phyloP scores from a whole-genome alignment of 2,329 filamentous ascomycete species.

The Fusarium equiseti region DNA sequence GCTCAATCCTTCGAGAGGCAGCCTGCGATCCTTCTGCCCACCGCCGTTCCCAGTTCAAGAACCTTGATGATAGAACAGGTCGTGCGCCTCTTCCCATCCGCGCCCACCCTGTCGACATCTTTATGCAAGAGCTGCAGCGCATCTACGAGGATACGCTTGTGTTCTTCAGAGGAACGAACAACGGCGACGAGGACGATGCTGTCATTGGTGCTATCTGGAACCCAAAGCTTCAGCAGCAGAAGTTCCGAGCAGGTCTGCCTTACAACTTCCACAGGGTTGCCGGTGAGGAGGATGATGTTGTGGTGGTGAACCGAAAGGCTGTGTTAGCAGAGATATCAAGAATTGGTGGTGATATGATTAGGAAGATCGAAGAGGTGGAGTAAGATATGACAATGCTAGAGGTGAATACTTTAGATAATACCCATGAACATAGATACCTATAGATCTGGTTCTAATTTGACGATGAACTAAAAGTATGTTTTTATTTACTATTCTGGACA shows the following conservation, averaged over 20 bases:
- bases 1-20: constrained; percentile 55
- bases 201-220: constrained; percentile 72
- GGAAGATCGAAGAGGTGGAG: constrained; percentile 67
- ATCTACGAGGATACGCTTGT: constrained; percentile 78
- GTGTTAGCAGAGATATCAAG: constrained; percentile 80
- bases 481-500: not conserved
- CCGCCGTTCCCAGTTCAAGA: constrained; percentile 77
- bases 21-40: constrained; percentile 52
- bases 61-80: constrained; percentile 73
- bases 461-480: not conserved
- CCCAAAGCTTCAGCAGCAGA: constrained; percentile 64
- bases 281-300: constrained; percentile 59
- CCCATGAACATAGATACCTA: constrained; percentile 28
- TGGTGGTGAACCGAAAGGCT: constrained; percentile 74
- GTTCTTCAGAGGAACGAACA: constrained; percentile 77
- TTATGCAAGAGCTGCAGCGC: constrained; percentile 74
- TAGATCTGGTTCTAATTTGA: constrained; percentile 1
- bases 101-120: constrained; percentile 70
- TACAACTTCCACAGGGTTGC: constrained; percentile 63
- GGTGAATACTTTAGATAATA: constrained; percentile 22
- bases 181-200: constrained; percentile 58
- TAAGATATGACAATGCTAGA: constrained; percentile 16
- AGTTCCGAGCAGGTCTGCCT: constrained; percentile 77
- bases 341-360: constrained; percentile 75
- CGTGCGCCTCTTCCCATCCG: constrained; percentile 61